Base-by-base conservation (phyloP, 768 basidiomycete species). In the Neoboletus subvelutipes region DNA sequence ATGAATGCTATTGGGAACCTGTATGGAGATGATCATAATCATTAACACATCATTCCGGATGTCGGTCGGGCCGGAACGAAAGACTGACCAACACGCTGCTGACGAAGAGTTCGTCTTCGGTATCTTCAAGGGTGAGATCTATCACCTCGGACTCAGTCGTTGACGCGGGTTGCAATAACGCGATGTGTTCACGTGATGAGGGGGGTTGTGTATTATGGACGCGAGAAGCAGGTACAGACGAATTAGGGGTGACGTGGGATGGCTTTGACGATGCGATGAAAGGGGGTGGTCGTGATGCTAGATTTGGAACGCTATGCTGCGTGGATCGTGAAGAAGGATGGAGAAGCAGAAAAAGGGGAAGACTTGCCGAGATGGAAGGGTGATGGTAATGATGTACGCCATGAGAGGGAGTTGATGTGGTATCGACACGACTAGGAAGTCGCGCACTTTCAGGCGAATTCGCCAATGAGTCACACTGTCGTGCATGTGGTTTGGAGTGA, bases 101-200 rank as follows among this genome's bases (percentile, higher is more conserved):
- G 22, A 59, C 39, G 5, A 31, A 28, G 3, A 53, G 37, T 43
- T 62, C 69, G 10, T 67, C 67, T 26, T 67, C 57, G 28, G 64
- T 64, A 63, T 71, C 65, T 24, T 55, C 59, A 20, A 50, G 33
- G 39, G 61, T 67, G 56, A 63, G 68, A 54, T 68, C 63, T 54
- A 64, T 68, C 5, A 62, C 48, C 1, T 63, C 62, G 12, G 59
- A 53, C 2, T 60, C 28, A 5, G 20, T 41, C 31, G 33, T 45
- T 3, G 48, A 50, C 28, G 46, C 18, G 34, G 45, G 24, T 36
- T 34, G 52, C 13, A n/a, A 50, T 18, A 15, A 28, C 17, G 11
- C 17, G 39, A 17, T 17, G 11, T 40, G 50, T 51, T 39, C 20
- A 20, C 24, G 50, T 34, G 57, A 55, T 31, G 59, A 53, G 17